Evolutionary conservation across 768 basidiomycete genomes (phyloP), one percentile per base, ranked within the genome.

Genomic region (Harrya chromipes): DNA sequence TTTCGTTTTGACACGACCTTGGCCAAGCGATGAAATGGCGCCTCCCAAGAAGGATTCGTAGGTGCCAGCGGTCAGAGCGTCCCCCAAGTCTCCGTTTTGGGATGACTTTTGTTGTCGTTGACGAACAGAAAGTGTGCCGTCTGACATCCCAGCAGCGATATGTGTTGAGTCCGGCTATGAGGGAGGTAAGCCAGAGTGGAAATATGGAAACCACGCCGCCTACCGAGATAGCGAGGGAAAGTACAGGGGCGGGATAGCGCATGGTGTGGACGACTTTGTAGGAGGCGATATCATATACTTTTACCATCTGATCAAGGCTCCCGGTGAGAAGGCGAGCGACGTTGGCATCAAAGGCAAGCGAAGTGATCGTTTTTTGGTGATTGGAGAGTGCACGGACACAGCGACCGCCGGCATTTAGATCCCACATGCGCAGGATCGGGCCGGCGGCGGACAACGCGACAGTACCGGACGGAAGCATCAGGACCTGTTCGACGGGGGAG

Each of bases 191-290:
- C 24, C 20, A 53, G 29, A 21, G 47, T n/a, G 21, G 26, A 23
- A 3, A 35, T 6, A 40, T 41, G 46, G 21, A 16, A 34, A 12
- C 19, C 45, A n/a, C 2, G 29, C 23, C 34, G 6, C 69, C 13
- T 35, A 95, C 94, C 51, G 95, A 97, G 40, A 98, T 77, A 14
- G 94, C 93, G 37, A 98, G 74, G 62, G 86, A 91, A 16, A 99
- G 76, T 2, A 99, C 70, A 6, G 94, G 91, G 5, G 94, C 92
- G 5, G 95, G 90, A 69, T 98, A 98, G 39, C 97, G 85, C 92
- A 99, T 98, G 4, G 97, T 97, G 62, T 99, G 97, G 13, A 97
- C 84, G 31, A 99, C 97, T 61, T 90, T 89, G 76, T 95, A 97
- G 14, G 83, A 83, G 64, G 87, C 82, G 33, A 94, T 84, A 68